Percentiles rank a stretch among this genome's conserved stretches.
Conservation (phyloP, 2,329 filamentous ascomycete species). For the Fusarium citri region DNA sequence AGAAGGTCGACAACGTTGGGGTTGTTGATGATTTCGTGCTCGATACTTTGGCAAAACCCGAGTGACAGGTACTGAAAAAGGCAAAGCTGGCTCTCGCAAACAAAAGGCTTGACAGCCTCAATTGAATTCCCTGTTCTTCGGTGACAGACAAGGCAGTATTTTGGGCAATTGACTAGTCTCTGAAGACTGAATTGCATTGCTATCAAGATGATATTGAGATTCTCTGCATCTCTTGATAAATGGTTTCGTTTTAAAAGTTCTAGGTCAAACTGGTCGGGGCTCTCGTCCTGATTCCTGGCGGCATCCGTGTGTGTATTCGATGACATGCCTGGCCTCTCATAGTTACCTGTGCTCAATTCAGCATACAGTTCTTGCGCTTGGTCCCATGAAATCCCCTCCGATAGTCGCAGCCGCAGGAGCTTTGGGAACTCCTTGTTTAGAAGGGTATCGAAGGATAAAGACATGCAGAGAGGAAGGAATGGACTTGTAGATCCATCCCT, state of each 20-base stretch:
- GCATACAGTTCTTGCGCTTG: constrained; percentile 36
- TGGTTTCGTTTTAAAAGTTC: constrained; percentile 48
- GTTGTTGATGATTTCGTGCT: constrained; percentile 83
- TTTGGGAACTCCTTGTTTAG: constrained; percentile 73
- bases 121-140: constrained; percentile 72
- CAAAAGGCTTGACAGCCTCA: constrained; percentile 79
- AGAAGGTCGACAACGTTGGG: constrained; percentile 88
- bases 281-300: neutral
- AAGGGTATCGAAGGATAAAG: constrained; percentile 70
- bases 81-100: constrained; percentile 81
- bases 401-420: constrained; percentile 70
- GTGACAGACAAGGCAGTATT: constrained; percentile 90
- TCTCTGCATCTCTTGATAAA: constrained; percentile 45
- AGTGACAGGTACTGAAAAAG: constrained; percentile 88
- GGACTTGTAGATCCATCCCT: constrained; percentile 11
- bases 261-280: constrained; percentile 18
- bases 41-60: constrained; percentile 86
- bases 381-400: constrained; percentile 70
- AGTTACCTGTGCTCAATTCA: constrained; percentile 14
- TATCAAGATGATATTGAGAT: constrained; percentile 64
- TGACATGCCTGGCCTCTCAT: neutral
- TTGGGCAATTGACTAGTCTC: constrained; percentile 82
- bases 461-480: constrained; percentile 71
- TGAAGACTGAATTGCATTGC: constrained; percentile 81
- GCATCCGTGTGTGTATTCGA: neutral